Percentiles rank a stretch among this genome's conserved stretches.
Evolutionary conservation across 768 basidiomycete genomes (phyloP).

Genomic region (Clathrus columnatus): DNA sequence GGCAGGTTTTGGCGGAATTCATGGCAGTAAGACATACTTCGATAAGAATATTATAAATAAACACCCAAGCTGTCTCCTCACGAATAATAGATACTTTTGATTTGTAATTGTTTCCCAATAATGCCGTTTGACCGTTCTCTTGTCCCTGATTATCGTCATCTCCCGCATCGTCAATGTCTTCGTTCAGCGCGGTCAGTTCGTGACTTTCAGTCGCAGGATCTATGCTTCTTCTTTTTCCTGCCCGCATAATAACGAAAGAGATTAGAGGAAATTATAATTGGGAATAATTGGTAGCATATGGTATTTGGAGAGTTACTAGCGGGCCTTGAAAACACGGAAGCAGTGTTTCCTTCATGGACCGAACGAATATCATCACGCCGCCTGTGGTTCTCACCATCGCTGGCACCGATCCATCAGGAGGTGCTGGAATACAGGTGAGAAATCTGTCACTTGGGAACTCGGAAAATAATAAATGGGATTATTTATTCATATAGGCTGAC

Average conservation of each 20-base stretch:
- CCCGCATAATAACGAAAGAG: background rate
- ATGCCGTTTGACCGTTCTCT: background rate
- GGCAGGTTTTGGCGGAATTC: background rate
- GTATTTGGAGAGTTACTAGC: background rate
- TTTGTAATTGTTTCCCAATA: background rate
- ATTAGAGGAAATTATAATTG: background rate
- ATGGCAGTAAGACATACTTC: conserved; percentile 43
- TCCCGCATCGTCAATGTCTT: background rate
- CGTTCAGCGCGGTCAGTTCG: background rate
- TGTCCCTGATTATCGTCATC: background rate
- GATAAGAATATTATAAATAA: conserved; percentile 42
- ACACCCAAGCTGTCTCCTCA: background rate
- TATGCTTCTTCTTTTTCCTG: background rate
- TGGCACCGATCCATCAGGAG: conserved; percentile 75
- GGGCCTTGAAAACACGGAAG: background rate
- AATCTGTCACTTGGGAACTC: too few species aligned
- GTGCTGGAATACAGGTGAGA: conserved; percentile 81
- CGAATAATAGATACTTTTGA: background rate
- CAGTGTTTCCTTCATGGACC: background rate
- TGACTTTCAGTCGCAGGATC: background rate
- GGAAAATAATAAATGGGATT: conserved; percentile 1
- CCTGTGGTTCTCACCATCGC: conserved; percentile 60
- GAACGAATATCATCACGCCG: background rate
- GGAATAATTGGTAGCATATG: background rate
- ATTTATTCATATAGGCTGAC: conserved; percentile 53